Evolutionary conservation across 768 basidiomycete genomes (phyloP).

Genomic region (Phylloporus arenicola): DNA sequence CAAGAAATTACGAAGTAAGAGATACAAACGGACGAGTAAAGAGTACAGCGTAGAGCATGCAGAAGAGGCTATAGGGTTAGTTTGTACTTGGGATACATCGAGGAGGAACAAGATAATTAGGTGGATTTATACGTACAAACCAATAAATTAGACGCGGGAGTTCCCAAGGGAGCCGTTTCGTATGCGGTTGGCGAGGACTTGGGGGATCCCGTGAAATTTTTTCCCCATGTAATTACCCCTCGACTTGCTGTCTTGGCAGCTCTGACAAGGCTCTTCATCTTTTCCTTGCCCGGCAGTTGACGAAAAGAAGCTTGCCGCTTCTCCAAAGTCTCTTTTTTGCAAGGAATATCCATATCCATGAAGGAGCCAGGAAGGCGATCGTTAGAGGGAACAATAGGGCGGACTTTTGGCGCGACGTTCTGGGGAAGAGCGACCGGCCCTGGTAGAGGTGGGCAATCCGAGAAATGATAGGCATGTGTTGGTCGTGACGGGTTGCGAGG

Average conservation of each 20-base stretch:
- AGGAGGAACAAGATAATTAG: neutral
- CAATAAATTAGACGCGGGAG: constrained; percentile 7
- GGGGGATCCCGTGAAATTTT: constrained; percentile 18
- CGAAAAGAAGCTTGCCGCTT: constrained; percentile 14
- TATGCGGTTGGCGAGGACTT: constrained; percentile 1
- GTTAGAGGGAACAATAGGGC: neutral
- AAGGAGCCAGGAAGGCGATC: constrained; percentile 19
- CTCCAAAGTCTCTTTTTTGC: neutral
- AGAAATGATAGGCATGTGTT: constrained; percentile 3
- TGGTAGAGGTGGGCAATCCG: constrained; percentile 5
- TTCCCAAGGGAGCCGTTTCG: neutral
- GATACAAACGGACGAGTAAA: constrained; percentile 4
- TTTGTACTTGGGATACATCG: constrained; percentile 24
- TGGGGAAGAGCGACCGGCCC: neutral
- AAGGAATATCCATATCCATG: constrained; percentile 32
- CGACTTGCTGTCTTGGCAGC: constrained; percentile 25
- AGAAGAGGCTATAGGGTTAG: constrained; percentile 9
- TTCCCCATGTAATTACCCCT: constrained; percentile 28
- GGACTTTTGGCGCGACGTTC: neutral
- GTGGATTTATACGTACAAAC: constrained; percentile 6
- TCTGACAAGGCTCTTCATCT: constrained; percentile 16
- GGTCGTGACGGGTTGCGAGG: neutral
- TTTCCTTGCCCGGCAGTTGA: constrained; percentile 9
- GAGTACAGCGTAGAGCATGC: constrained; percentile 12
- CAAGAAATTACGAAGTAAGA: constrained; percentile 6